Base-by-base conservation (phyloP, 23 red algal genomes). In the Gracilaria domingensis region DNA sequence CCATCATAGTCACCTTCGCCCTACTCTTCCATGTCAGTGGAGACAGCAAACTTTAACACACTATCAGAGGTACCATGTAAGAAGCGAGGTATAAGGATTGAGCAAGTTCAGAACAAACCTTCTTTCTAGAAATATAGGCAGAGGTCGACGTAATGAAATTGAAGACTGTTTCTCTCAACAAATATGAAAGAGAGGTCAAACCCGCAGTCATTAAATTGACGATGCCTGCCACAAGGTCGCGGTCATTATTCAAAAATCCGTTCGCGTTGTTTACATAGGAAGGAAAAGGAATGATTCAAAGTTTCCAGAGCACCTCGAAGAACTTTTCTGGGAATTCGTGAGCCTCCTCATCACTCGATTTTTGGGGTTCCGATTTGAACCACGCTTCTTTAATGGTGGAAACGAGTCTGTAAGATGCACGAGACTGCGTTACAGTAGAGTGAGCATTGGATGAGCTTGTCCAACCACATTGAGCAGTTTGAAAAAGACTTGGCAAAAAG, bases 261-360 rank as follows among this genome's bases (percentile, higher is more conserved):
- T 39, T 8, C 26, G 35, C 24, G 18, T 70, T 25, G 32, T 37
- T n/a, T 12, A 25, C 66, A 25, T 30, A 57, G 32, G n/a, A 16
- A n/a, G 33, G 44, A 89, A 89, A 89, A 73, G 80, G 64, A 57
- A 47, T 62, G 13, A 28, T 37, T 16, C 86, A 71, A 45, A 89
- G 47, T n/a, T 89, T 60, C 30, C 47, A 80, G 32, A 89, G 35
- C 26, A 89, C 69, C n/a, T 67, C 69, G 55, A 89, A 89, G 48
- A 80, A 89, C n/a, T 56, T 59, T 38, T 80, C 75, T 38, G 54
- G 36, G 50, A 89, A 89, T 23, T 89, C 86, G 59, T 89, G 75
- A 18, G 69, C 86, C 13, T 89, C 71, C 0, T 57, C 16, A 79
- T 64, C 72, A 34, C 38, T 33, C 24, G 69, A 47, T 13, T 44